A percentile compares a stretch with the other conserved stretches of the same genome.
phyloP scores from a whole-genome alignment of 768 basidiomycete species.

The Phaeotremella skinneri region DNA sequence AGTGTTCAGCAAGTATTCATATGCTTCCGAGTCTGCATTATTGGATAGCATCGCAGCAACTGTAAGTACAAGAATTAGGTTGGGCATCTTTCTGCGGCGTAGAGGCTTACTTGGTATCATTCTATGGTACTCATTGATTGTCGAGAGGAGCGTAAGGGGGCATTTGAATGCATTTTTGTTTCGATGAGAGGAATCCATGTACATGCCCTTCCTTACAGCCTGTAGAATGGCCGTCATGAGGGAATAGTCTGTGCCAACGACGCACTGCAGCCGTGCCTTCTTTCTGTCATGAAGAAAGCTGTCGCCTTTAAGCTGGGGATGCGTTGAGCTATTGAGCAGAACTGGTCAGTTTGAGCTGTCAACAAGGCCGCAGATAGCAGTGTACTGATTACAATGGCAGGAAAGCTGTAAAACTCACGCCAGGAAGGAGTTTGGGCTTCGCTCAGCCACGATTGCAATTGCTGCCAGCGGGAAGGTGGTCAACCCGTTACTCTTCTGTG shows the following conservation, averaged over 20 bases:
- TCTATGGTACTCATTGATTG: conserved; percentile 11
- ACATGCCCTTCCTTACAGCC: conserved; percentile 4
- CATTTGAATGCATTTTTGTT: conserved; percentile 18
- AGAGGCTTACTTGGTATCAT: conserved; percentile 13
- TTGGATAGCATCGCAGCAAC: conserved; percentile 13
- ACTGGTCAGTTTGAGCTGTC: no score
- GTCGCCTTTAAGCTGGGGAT: no score
- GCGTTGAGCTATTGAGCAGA: no score
- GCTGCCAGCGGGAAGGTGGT: conserved; percentile 9
- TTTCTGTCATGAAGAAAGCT: no score
- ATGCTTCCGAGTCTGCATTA: conserved; percentile 9
- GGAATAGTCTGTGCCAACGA: conserved; percentile 1
- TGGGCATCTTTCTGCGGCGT: background rate
- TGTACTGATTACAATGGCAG: no score
- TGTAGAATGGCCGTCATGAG: conserved; percentile 9
- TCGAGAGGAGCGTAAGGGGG: conserved; percentile 12
- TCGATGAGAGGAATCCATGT: conserved; percentile 15
- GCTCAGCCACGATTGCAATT: conserved; percentile 1
- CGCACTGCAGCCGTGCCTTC: conserved; percentile 7
- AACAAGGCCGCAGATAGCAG: no score
- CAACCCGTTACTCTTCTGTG: background rate
- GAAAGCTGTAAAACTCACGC: conserved; percentile 4
- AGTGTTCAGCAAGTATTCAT: background rate
- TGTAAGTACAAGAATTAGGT: background rate
- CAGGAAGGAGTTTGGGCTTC: conserved; percentile 5